Conservation (phyloP, 129 eudicot species). For the Escallonia rubra region DNA sequence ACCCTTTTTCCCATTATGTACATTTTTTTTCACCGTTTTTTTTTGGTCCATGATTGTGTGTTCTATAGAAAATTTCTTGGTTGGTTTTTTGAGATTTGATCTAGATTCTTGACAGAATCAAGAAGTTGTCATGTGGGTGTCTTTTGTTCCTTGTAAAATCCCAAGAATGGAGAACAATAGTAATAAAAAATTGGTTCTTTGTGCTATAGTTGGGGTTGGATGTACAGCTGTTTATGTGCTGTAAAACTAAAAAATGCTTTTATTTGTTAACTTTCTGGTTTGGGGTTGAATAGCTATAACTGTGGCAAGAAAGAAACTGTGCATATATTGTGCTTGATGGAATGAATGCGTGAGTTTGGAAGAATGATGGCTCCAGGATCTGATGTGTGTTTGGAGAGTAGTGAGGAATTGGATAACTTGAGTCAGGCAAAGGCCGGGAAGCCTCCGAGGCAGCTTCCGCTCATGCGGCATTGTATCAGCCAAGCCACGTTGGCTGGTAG, state of each 20-base stretch:
- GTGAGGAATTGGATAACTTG: slow-evolving; percentile 31
- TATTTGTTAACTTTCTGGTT: slow-evolving; percentile 20
- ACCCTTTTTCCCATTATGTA: slow-evolving; percentile 1
- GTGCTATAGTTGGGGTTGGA: slow-evolving; percentile 22
- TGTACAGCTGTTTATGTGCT: slow-evolving; percentile 19
- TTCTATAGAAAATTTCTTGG: not conserved
- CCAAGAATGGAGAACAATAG: slow-evolving; percentile 30
- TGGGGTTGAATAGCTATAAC: not conserved
- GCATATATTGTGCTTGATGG: slow-evolving; percentile 26
- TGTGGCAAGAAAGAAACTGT: not conserved
- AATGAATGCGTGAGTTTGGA: slow-evolving; percentile 20
- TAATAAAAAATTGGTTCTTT: slow-evolving; percentile 12
- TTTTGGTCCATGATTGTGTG: not conserved
- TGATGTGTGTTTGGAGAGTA: slow-evolving; percentile 30
- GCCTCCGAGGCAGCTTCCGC: slow-evolving; percentile 54
- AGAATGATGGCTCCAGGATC: slow-evolving; percentile 57
- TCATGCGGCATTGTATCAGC: slow-evolving; percentile 67
- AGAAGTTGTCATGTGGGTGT: slow-evolving; percentile 45
- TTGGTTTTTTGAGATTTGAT: slow-evolving; percentile 3
- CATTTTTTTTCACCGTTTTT: not conserved
- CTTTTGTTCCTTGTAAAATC: slow-evolving; percentile 26
- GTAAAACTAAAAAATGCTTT: slow-evolving; percentile 1
- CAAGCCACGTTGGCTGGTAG: slow-evolving; percentile 52
- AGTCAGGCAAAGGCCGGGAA: slow-evolving; percentile 40
- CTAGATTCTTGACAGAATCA: not conserved